phyloP scores from a whole-genome alignment of 257 asterid species.

The Lycium barbarum region DNA sequence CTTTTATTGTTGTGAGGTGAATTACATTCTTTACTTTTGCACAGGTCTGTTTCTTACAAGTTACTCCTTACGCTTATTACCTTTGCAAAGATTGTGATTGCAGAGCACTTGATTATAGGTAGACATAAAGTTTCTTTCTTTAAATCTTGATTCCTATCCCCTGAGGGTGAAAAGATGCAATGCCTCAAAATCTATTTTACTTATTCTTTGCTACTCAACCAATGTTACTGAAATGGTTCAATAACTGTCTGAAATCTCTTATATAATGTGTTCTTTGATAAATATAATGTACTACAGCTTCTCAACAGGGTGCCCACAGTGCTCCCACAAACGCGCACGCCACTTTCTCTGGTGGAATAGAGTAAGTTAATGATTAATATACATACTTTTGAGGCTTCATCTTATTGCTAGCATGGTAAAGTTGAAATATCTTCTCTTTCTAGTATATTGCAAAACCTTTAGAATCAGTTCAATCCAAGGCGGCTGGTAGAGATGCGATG shows the following conservation, averaged over 20 bases:
- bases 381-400: background rate
- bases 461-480: conserved; percentile 49
- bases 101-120: conserved; percentile 79
- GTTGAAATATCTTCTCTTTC: conserved; percentile 26
- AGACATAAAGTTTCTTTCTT: conserved; percentile 27
- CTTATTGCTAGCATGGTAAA: conserved; percentile 24
- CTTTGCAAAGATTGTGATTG: conserved; percentile 95
- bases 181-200: background rate
- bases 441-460: conserved; percentile 78
- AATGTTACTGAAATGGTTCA: too few species aligned
- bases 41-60: conserved; percentile 89
- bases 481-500: conserved; percentile 71
- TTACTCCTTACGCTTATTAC: conserved; percentile 78
- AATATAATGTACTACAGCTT: conserved; percentile 52
- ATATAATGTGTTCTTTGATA: conserved; percentile 26
- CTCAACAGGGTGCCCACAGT: conserved; percentile 64
- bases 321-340: conserved; percentile 72
- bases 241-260: too few species aligned
- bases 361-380: conserved; percentile 53
- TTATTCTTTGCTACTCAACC: background rate
- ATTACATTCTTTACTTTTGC: conserved; percentile 13
- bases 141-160: too few species aligned
- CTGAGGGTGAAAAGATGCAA: background rate
- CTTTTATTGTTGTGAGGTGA: background rate
- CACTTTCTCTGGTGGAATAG: conserved; percentile 98